phyloP scores from a whole-genome alignment of 192 early-diverging fungal species.

The Geranomyces michiganensis region DNA sequence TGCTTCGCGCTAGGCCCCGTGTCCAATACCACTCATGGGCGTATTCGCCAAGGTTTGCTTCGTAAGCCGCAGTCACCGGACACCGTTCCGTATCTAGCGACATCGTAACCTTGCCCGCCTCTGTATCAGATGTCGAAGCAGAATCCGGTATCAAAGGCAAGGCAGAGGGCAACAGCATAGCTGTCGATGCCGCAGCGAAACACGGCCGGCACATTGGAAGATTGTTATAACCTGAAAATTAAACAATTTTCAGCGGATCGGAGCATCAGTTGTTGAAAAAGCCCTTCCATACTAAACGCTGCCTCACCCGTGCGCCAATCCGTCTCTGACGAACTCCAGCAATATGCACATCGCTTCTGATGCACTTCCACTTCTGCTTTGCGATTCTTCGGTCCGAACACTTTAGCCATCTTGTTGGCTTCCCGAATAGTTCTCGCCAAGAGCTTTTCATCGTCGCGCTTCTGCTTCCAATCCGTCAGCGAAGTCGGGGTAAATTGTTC shows the following conservation, averaged over 20 bases:
- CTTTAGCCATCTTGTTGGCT: not conserved
- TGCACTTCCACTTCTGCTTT: not conserved
- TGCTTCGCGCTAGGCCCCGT: constrained; percentile 38
- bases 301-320: constrained; percentile 64
- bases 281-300: not conserved
- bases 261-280: not conserved
- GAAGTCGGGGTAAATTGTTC: not conserved
- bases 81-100: no score
- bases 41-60: constrained; percentile 67
- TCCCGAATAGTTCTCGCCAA: not conserved
- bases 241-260: not conserved
- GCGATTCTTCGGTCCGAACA: not conserved
- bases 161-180: no score
- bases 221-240: constrained; percentile 64
- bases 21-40: constrained; percentile 70
- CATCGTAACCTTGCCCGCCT: no score
- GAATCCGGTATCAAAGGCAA: no score
- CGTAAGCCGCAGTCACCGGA: constrained; percentile 40
- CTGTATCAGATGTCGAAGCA: no score
- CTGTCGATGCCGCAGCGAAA: constrained; percentile 51
- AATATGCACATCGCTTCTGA: constrained; percentile 57
- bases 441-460: not conserved
- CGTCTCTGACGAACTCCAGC: constrained; percentile 58
- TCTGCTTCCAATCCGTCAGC: not conserved
- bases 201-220: constrained; percentile 73